These are phyloP conservation scores for Trametes elegans DNA, from an alignment of 768 basidiomycete species.

Conservation along the genomic window DNA sequence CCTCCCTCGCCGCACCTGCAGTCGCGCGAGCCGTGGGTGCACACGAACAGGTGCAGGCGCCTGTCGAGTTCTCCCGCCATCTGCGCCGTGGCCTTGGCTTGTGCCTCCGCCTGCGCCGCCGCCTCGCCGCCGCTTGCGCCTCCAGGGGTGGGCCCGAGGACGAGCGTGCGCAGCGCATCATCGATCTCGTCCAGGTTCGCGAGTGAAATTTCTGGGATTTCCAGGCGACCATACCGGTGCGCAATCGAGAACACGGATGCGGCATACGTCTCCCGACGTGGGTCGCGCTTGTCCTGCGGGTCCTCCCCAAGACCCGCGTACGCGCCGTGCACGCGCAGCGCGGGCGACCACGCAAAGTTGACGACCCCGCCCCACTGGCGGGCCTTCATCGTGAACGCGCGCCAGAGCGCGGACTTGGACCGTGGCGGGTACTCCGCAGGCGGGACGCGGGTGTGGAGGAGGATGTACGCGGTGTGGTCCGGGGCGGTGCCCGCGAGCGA, in stretches of 20 bases:
- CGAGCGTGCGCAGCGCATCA: conserved; percentile 32
- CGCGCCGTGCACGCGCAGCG: conserved; percentile 20
- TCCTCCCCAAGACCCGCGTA: conserved; percentile 22
- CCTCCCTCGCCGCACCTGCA: conserved; percentile 77
- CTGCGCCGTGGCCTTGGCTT: no score
- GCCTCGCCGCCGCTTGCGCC: neutral
- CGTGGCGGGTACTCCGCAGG: conserved; percentile 49
- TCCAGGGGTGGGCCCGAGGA: neutral
- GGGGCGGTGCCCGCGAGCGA: conserved; percentile 50
- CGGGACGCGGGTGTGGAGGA: conserved; percentile 50
- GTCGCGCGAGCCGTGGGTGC: conserved; percentile 76
- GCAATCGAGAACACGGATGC: conserved; percentile 52
- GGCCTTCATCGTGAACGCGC: conserved; percentile 44
- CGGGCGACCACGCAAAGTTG: conserved; percentile 57
- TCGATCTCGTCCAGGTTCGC: conserved; percentile 51
- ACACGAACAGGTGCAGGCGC: conserved; percentile 56
- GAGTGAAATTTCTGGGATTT: conserved; percentile 47
- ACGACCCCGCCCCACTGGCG: conserved; percentile 51
- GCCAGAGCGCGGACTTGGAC: conserved; percentile 44
- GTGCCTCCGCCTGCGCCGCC: conserved; percentile 20
- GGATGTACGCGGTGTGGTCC: conserved; percentile 51
- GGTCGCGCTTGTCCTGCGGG: neutral
- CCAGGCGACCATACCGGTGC: conserved; percentile 41
- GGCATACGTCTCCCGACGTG: conserved; percentile 29
- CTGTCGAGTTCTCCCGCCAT: neutral